These are phyloP conservation scores for Salix exigua DNA, from an alignment of 345 rosid genomes.

Conservation along the genomic window DNA sequence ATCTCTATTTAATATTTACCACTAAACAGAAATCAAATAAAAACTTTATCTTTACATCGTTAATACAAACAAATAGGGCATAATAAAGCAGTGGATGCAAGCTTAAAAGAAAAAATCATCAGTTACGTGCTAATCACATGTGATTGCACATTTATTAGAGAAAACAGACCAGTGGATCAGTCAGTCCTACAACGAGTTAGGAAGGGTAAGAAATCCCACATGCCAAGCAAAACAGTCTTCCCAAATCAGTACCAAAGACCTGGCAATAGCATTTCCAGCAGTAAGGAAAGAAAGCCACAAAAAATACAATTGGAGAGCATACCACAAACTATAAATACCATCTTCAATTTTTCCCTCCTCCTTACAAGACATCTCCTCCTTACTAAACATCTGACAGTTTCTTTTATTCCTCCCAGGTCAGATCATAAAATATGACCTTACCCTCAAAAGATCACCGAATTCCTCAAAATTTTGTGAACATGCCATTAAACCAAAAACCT, in stretches of 20 bases:
- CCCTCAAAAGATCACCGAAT: background rate
- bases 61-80: background rate
- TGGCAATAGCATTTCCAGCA: background rate
- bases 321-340: background rate
- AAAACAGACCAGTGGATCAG: background rate
- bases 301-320: background rate
- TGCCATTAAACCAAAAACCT: background rate
- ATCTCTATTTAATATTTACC: background rate
- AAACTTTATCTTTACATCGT: background rate
- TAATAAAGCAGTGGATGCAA: background rate
- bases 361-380: background rate
- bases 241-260: background rate
- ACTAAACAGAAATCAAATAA: background rate
- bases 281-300: background rate
- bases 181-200: background rate
- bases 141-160: background rate
- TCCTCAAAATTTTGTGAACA: background rate
- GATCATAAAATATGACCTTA: background rate
- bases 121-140: background rate
- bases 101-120: background rate
- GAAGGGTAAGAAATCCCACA: background rate
- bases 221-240: background rate
- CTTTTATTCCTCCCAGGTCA: background rate
- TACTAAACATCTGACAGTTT: background rate
- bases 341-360: background rate